phyloP scores from a whole-genome alignment of 148 eudicot genomes.

The Silene uniflora region DNA sequence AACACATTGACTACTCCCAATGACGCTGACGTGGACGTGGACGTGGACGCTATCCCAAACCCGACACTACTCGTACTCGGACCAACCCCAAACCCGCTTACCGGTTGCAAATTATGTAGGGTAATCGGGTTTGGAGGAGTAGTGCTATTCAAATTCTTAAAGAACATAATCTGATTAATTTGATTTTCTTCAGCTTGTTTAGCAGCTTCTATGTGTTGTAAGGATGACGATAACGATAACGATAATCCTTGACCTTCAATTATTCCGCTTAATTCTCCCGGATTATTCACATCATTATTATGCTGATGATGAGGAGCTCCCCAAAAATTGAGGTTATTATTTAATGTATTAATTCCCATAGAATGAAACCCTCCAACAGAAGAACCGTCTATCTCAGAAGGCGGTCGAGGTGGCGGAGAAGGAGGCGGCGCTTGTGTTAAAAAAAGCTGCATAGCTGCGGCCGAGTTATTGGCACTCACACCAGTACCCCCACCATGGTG shows the following conservation, averaged over 20 bases:
- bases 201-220: slow-evolving; percentile 56
- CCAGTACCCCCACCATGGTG: slow-evolving; percentile 25
- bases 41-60: slow-evolving; percentile 28
- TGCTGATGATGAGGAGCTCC: slow-evolving; percentile 2
- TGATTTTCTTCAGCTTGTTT: slow-evolving; percentile 48
- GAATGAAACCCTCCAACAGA: slow-evolving; percentile 2
- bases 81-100: slow-evolving; percentile 31
- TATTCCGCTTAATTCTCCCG: slow-evolving; percentile 24
- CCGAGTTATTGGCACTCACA: slow-evolving; percentile 44
- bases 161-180: slow-evolving; percentile 39
- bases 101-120: slow-evolving; percentile 14
- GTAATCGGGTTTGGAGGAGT: slow-evolving; percentile 10
- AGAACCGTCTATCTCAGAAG: neutral
- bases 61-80: slow-evolving; percentile 42
- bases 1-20: slow-evolving; percentile 55
- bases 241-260: slow-evolving; percentile 71
- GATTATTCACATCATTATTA: slow-evolving; percentile 17
- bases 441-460: slow-evolving; percentile 89
- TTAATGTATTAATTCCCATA: neutral
- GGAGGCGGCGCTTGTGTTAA: slow-evolving; percentile 54
- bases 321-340: slow-evolving; percentile 33
- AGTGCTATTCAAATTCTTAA: slow-evolving; percentile 35
- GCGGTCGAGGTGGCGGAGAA: slow-evolving; percentile 29
- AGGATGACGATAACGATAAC: slow-evolving; percentile 59
- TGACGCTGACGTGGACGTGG: slow-evolving; percentile 28